Evolutionary conservation across 345 rosid genomes (phyloP).

Genomic region (Turnera subulata): DNA sequence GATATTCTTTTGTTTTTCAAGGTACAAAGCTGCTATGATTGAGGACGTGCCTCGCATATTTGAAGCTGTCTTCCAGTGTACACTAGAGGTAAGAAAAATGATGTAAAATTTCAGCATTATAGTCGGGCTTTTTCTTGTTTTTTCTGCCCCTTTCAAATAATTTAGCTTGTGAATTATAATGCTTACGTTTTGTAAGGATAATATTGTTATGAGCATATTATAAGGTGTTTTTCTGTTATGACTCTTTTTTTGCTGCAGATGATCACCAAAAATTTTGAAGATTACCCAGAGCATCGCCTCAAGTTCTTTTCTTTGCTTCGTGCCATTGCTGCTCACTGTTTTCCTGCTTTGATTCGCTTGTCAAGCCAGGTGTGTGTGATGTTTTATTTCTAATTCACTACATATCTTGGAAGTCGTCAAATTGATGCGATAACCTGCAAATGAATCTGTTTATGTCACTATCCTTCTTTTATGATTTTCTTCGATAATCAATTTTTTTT

Average conservation of each 20-base stretch:
- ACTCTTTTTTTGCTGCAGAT: conserved; percentile 47
- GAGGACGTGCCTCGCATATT: conserved; percentile 96
- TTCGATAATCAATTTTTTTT: background rate
- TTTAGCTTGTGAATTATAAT: too few relatives aligned
- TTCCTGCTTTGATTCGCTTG: conserved; percentile 83
- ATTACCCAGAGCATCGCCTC: conserved; percentile 97
- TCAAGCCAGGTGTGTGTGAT: conserved; percentile 77
- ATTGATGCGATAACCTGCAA: background rate
- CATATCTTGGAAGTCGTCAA: background rate
- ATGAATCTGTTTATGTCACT: background rate
- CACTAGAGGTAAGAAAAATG: conserved; percentile 69
- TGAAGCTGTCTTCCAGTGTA: conserved; percentile 99
- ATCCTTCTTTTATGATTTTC: too few relatives aligned
- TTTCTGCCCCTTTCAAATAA: too few relatives aligned
- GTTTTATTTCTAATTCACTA: background rate
- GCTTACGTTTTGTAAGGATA: too few relatives aligned
- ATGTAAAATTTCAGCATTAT: too few relatives aligned
- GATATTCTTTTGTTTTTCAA: conserved; percentile 12
- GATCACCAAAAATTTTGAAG: conserved; percentile 98
- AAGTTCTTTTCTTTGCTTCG: conserved; percentile 97
- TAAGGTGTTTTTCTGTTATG: too few relatives aligned
- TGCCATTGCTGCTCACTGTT: conserved; percentile 92
- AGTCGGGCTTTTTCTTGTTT: too few relatives aligned
- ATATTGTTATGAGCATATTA: too few relatives aligned
- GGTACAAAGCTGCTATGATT: conserved; percentile 91